A percentile compares a stretch with the other conserved stretches of the same genome.
Evolutionary conservation across 164 flowering plant genomes (phyloP).

Genomic region (Piper betle): DNA sequence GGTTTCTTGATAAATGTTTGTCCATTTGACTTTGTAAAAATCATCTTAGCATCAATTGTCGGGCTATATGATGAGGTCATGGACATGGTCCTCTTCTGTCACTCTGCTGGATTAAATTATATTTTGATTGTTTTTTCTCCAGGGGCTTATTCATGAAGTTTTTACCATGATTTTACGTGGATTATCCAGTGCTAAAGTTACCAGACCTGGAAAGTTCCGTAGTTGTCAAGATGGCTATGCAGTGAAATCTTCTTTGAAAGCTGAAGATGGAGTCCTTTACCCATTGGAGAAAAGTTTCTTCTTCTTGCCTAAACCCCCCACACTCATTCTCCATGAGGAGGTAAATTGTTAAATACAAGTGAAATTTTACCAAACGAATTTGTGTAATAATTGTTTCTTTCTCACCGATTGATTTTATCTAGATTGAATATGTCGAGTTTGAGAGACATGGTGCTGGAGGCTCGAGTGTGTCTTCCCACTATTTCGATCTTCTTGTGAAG

Average conservation of each 20-base stretch:
- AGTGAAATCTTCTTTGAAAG: slow-evolving; percentile 95
- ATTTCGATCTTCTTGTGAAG: slow-evolving; percentile 83
- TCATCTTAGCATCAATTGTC: too few relatives aligned
- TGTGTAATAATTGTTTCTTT: neutral
- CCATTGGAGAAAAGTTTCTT: slow-evolving; percentile 96
- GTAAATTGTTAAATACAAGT: slow-evolving; percentile 16
- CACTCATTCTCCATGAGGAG: slow-evolving; percentile 97
- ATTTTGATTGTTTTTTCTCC: slow-evolving; percentile 7
- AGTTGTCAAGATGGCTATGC: slow-evolving; percentile 97
- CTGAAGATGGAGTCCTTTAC: slow-evolving; percentile 94
- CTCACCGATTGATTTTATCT: neutral
- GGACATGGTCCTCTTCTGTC: neutral
- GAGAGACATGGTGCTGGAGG: slow-evolving; percentile 95
- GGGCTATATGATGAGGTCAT: too few relatives aligned
- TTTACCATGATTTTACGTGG: slow-evolving; percentile 83
- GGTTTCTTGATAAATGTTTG: too few relatives aligned
- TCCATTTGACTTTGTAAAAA: too few relatives aligned
- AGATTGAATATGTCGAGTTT: slow-evolving; percentile 96
- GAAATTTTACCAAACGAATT: neutral
- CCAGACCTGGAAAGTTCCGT: slow-evolving; percentile 91
- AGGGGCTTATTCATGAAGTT: slow-evolving; percentile 95
- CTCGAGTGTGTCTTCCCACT: slow-evolving; percentile 71
- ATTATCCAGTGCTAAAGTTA: slow-evolving; percentile 82
- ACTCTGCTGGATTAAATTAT: neutral
- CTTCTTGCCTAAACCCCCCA: slow-evolving; percentile 97